Conservation (phyloP, 805 yeast species). For the Yamadazyma endophytica region DNA sequence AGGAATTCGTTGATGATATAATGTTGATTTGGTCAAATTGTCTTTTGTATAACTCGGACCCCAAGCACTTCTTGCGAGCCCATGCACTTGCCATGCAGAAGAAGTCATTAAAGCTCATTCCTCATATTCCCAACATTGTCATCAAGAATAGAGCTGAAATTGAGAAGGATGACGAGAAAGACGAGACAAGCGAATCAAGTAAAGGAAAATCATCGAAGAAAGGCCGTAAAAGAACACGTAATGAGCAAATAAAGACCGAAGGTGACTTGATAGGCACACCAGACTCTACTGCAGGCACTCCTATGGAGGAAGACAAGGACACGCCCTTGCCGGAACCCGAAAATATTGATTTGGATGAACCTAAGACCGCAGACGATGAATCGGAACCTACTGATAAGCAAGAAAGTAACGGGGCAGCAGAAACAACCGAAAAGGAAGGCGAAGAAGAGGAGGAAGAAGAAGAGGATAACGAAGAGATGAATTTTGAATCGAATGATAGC, state of each 20-base stretch:
- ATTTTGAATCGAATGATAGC: conserved; percentile 37
- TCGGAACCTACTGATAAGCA: too few relatives aligned
- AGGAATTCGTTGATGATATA: conserved; percentile 90
- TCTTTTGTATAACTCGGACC: conserved; percentile 88
- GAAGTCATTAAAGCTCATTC: conserved; percentile 69
- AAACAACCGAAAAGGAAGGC: conserved; percentile 15
- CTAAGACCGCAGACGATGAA: conserved; percentile 17
- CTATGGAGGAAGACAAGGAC: conserved; percentile 9
- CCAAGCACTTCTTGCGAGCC: conserved; percentile 81
- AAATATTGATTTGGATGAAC: too few relatives aligned
- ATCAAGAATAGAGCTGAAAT: conserved; percentile 70
- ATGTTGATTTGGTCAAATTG: conserved; percentile 96
- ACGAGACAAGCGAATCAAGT: conserved; percentile 20
- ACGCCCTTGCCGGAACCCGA: conserved; percentile 5
- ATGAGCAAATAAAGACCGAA: conserved; percentile 30
- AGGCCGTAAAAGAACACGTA: conserved; percentile 37
- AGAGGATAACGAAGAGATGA: conserved; percentile 43
- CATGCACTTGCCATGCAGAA: conserved; percentile 97
- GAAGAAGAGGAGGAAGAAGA: conserved; percentile 28
- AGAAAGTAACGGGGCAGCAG: conserved; percentile 12
- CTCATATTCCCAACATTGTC: conserved; percentile 84
- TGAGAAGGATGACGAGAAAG: conserved; percentile 55
- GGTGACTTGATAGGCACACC: conserved; percentile 15
- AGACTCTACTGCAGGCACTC: conserved; percentile 11
- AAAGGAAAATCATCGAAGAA: conserved; percentile 38